Conservation (phyloP, 192 early-diverging fungal species). For the Dimargaris xerosporica region DNA sequence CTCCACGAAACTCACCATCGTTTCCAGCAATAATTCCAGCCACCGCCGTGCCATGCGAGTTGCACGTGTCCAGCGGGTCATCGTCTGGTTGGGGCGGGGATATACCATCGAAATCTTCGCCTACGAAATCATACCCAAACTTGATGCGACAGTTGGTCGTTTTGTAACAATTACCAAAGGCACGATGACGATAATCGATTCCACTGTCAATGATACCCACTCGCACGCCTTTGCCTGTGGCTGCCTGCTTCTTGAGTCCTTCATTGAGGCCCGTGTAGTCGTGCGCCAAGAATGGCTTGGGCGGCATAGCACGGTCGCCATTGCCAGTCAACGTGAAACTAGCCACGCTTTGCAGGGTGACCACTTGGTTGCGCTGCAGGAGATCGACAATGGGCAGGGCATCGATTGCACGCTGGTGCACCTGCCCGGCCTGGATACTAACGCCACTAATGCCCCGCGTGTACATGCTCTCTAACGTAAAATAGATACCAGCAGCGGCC, state of each 20-base stretch:
- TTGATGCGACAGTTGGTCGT: constrained; percentile 40
- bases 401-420: not conserved
- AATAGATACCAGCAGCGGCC: no score
- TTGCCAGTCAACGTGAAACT: not conserved
- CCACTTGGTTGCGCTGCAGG: constrained; percentile 1
- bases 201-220: constrained; percentile 31
- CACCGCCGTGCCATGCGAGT: constrained; percentile 48
- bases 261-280: not conserved
- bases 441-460: no score
- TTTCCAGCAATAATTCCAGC: constrained; percentile 59
- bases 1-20: constrained; percentile 48
- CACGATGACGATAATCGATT: constrained; percentile 30
- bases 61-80: constrained; percentile 40
- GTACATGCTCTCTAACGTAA: no score
- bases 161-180: constrained; percentile 30
- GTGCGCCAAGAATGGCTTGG: not conserved
- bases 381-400: not conserved
- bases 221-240: constrained; percentile 23
- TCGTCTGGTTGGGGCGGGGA: constrained; percentile 29
- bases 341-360: constrained; percentile 12
- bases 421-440: not conserved
- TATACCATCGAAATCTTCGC: constrained; percentile 27
- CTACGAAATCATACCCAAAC: constrained; percentile 46
- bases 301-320: not conserved
- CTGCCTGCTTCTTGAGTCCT: not conserved